phyloP scores from a whole-genome alignment of 2,329 filamentous ascomycete species.

The Hypoxylon sp. region DNA sequence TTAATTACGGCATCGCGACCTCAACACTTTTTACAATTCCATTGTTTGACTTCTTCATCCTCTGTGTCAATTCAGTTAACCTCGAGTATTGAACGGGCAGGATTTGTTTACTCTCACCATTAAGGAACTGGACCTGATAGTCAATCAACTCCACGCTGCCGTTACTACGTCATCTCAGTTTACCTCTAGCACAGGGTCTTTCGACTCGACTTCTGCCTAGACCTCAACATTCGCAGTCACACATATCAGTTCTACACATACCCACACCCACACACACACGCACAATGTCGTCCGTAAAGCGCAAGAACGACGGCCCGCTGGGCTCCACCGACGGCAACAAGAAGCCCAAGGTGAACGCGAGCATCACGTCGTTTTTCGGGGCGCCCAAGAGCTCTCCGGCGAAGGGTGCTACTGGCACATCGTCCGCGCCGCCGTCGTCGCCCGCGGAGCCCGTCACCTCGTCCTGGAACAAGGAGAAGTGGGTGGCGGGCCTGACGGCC shows the following conservation, averaged over 20 bases:
- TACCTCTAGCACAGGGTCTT: background rate
- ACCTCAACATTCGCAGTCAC: background rate
- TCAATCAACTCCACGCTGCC: constrained; percentile 13
- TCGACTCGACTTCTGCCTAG: constrained; percentile 15
- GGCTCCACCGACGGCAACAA: constrained; percentile 71
- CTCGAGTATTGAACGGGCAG: background rate
- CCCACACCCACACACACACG: background rate
- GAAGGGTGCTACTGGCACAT: constrained; percentile 2
- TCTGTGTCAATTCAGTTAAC: constrained; percentile 3
- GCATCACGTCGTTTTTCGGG: constrained; percentile 91
- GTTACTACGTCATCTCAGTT: constrained; percentile 31
- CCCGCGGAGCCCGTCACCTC: constrained; percentile 50
- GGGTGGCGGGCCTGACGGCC: constrained; percentile 80
- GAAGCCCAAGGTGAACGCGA: constrained; percentile 79
- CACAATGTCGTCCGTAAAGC: constrained; percentile 71
- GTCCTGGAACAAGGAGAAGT: constrained; percentile 82
- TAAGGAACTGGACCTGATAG: background rate
- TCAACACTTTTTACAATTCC: constrained; percentile 20
- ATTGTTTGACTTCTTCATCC: constrained; percentile 19
- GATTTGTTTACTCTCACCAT: constrained; percentile 1
- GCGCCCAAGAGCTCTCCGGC: constrained; percentile 66
- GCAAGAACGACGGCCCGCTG: constrained; percentile 67
- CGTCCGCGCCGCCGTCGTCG: constrained; percentile 32
- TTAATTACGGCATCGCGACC: constrained; percentile 11
- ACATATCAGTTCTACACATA: background rate